Base-by-base conservation (phyloP, 768 basidiomycete species). In the Trametes gibbosa region DNA sequence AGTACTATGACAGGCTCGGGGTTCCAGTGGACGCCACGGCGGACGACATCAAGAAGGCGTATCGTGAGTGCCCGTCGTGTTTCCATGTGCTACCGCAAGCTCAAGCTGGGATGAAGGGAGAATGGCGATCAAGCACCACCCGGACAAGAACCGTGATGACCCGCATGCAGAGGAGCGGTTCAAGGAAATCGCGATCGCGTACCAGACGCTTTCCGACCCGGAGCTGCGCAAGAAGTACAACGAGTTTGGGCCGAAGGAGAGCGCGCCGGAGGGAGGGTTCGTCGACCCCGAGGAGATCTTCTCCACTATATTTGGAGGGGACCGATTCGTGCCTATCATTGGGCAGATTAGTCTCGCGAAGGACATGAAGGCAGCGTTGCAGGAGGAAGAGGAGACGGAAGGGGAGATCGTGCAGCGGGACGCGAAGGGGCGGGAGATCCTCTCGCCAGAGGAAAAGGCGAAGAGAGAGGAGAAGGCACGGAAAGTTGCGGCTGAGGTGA, bases 331-430 rank as follows among this genome's bases (percentile, higher is more conserved):
- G 43, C 86, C 91, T 2, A 91, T 95, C 68, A 95, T 96, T 68
- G 94, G 94, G 8, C 80, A 87, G 43, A 94, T 95, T 65, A 90
- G 90, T 61, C 75, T 96, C 53, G 94, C 91, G 29, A 80, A 83
- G 66, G 94, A 96, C 67, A 95, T 96, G 94, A 96, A 96, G 77
- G 81, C 87, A 2, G 94, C 92, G 4, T 72, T 95, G 68, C 93
- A 95, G 68, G 92, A 95, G 69, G 86, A 85, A 56, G 79, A 74
- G 19, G 72, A 69, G n/a, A 73, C 70, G 42, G 67, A 61, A 27
- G 75, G 74, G 58, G 73, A 76, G 59, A 68, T 68, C 16, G 76
- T 76, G 53, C 73, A 66, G 54, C 76, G 79, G 1, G 88, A 84
- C 66, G 79, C 78, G 27, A 82, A 80, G 60, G 83, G 81, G 5